phyloP scores from a whole-genome alignment of 805 yeast species.

The Metschnikowia cerradonensis region DNA sequence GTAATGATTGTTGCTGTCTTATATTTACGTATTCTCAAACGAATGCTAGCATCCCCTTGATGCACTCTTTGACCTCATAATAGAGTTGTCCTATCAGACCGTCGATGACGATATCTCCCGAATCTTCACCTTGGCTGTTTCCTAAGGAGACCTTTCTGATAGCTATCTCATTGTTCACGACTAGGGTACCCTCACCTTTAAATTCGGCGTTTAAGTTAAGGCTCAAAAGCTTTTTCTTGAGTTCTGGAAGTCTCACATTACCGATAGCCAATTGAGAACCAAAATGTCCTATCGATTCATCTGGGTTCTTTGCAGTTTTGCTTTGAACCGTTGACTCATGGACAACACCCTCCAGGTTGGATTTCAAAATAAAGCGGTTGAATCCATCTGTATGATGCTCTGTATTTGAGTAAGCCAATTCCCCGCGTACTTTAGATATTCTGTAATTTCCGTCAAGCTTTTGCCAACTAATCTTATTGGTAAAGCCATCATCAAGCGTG shows the following conservation, averaged over 20 bases:
- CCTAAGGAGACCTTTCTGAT: conserved; percentile 59
- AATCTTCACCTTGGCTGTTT: conserved; percentile 43
- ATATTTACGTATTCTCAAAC: conserved; percentile 34
- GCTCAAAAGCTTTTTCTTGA: conserved; percentile 57
- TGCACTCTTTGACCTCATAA: conserved; percentile 69
- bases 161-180: conserved; percentile 72
- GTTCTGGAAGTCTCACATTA: conserved; percentile 77
- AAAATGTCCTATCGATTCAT: not conserved
- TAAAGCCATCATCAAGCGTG: conserved; percentile 61
- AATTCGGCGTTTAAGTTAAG: conserved; percentile 76
- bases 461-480: conserved; percentile 74
- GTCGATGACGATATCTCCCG: conserved; percentile 81
- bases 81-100: conserved; percentile 74
- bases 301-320: not conserved
- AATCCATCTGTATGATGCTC: conserved; percentile 9
- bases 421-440: conserved; percentile 79
- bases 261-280: conserved; percentile 63
- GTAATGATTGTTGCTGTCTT: not conserved
- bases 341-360: not conserved
- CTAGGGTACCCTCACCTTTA: conserved; percentile 88
- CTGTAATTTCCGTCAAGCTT: conserved; percentile 73
- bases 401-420: conserved; percentile 33
- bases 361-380: conserved; percentile 11
- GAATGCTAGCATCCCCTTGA: conserved; percentile 71
- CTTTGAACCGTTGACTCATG: not conserved